These are phyloP conservation scores for Mrakia gelida DNA, from an alignment of 768 basidiomycete genomes.

Conservation along the genomic window DNA sequence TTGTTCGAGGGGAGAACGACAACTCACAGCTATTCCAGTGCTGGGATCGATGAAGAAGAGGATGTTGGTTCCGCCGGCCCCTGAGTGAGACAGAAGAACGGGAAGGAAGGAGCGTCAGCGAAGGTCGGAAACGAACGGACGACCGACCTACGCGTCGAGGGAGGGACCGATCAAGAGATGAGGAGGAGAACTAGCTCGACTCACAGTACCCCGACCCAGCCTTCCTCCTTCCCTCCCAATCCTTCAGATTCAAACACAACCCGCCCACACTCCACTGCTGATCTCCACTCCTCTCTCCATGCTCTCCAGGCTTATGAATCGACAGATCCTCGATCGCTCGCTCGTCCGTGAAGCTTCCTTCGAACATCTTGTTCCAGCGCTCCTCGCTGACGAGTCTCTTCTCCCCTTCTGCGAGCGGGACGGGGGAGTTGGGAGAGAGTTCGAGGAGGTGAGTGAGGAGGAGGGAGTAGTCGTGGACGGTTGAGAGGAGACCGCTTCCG, in stretches of 20 bases:
- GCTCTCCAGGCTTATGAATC: not conserved
- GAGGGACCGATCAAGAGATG: no score
- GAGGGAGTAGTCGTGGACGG: not conserved
- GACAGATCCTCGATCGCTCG: not conserved
- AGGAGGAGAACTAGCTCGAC: no score
- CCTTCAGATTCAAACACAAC: not conserved
- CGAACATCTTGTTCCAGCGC: not conserved
- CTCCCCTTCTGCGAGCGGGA: not conserved
- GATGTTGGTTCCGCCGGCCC: constrained; percentile 5
- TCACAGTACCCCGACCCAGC: constrained; percentile 13
- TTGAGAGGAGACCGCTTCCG: not conserved
- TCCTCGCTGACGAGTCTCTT: not conserved
- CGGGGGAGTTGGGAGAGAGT: not conserved
- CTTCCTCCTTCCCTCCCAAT: constrained; percentile 4
- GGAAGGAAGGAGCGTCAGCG: not conserved
- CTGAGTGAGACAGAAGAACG: not conserved
- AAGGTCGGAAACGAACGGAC: no score
- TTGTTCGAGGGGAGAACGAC: not conserved
- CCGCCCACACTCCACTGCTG: not conserved
- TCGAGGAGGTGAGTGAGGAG: not conserved
- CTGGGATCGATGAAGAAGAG: constrained; percentile 4
- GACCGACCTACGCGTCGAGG: no score
- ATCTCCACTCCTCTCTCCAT: not conserved
- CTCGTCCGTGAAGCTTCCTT: not conserved
- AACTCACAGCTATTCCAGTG: not conserved